Evolutionary conservation across 73 alveolate genomes (phyloP).

Genomic region (Paramecium octaurelia): DNA sequence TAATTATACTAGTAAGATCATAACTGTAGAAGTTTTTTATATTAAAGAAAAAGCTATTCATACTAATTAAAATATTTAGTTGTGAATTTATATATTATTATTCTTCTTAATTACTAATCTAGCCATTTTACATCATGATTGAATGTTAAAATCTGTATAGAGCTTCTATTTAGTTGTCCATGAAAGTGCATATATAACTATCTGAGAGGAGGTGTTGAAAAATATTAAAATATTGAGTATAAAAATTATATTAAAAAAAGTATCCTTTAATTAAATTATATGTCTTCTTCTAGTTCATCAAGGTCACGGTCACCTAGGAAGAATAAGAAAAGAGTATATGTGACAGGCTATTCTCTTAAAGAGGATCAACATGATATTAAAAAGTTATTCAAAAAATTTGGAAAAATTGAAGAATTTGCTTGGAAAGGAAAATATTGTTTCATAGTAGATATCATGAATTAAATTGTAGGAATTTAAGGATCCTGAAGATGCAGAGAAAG

Average conservation of each 20-base stretch:
- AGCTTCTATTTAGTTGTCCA: background rate
- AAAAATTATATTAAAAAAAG: constrained; percentile 28
- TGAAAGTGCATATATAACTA: background rate
- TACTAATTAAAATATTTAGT: background rate
- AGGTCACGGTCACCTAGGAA: constrained; percentile 41
- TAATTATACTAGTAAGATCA: background rate
- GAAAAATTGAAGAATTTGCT: constrained; percentile 47
- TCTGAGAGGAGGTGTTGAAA: background rate
- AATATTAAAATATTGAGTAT: background rate
- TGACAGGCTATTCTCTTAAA: constrained; percentile 44
- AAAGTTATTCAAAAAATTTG: constrained; percentile 33
- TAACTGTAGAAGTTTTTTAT: background rate
- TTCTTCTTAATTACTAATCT: background rate
- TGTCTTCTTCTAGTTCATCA: constrained; percentile 28
- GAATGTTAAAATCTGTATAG: background rate
- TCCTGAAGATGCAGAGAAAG: constrained; percentile 43
- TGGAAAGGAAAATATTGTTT: constrained; percentile 54
- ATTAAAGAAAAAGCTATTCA: background rate
- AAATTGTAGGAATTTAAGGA: constrained; percentile 27
- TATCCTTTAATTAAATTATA: constrained; percentile 26
- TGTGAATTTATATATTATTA: background rate
- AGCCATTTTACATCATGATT: background rate
- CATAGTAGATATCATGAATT: background rate
- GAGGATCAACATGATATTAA: constrained; percentile 48
- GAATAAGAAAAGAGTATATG: constrained; percentile 42